phyloP scores from a whole-genome alignment of 345 rosid species.

The Brassica juncea region DNA sequence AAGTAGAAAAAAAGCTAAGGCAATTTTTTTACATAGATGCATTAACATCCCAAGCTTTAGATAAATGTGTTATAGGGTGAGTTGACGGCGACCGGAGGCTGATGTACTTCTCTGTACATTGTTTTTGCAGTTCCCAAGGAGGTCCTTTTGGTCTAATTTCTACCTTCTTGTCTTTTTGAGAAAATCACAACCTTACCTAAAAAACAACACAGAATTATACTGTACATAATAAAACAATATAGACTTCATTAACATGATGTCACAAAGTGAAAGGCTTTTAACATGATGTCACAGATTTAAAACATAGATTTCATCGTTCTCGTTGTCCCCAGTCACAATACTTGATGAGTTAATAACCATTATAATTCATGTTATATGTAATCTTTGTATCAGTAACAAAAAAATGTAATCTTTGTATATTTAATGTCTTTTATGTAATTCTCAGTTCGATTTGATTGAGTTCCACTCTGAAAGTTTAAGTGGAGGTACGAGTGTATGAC shows the following conservation, averaged over 20 bases:
- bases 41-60: constrained; percentile 28
- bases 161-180: background rate
- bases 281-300: background rate
- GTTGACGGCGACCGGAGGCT: constrained; percentile 33
- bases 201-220: background rate
- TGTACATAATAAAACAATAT: background rate
- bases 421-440: background rate
- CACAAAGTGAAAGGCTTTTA: background rate
- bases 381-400: background rate
- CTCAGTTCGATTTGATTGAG: background rate
- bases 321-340: background rate
- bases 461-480: background rate
- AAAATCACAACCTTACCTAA: constrained; percentile 2
- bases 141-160: constrained; percentile 11
- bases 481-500: background rate
- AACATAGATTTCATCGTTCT: background rate
- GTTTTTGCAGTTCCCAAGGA: constrained; percentile 30
- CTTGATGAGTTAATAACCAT: background rate
- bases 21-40: constrained; percentile 35
- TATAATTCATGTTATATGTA: background rate
- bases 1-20: constrained; percentile 17
- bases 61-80: constrained; percentile 12
- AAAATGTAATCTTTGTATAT: background rate
- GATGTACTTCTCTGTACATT: constrained; percentile 40
- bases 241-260: background rate